Conservation (phyloP, 2,329 filamentous ascomycete genomes). For the Aspergillus niger region DNA sequence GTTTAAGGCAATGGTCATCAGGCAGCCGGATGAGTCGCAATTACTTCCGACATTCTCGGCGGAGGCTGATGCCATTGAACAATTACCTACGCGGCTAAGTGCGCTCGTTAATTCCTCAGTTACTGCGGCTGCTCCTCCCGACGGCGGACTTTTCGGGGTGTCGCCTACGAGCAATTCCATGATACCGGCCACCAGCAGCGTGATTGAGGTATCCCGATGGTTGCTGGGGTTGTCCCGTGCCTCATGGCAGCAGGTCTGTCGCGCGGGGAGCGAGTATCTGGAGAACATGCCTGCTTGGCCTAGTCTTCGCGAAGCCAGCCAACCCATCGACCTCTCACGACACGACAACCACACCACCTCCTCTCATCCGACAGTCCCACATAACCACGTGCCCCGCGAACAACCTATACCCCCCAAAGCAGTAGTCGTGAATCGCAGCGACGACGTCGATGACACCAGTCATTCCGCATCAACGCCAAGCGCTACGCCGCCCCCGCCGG, state of each 20-base stretch:
- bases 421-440: conserved; percentile 1
- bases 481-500: conserved; percentile 10
- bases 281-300: conserved; percentile 10
- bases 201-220: conserved; percentile 1
- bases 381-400: background rate
- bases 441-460: background rate
- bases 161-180: conserved; percentile 10
- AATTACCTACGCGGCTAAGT: conserved; percentile 11
- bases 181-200: conserved; percentile 2
- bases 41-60: conserved; percentile 25
- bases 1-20: conserved; percentile 34
- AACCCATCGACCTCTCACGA: conserved; percentile 1
- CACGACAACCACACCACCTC: background rate
- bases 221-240: conserved; percentile 18
- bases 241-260: conserved; percentile 40
- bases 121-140: conserved; percentile 10
- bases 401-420: background rate
- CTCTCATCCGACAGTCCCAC: background rate
- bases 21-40: conserved; percentile 30
- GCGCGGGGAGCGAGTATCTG: conserved; percentile 18
- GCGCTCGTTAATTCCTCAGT: conserved; percentile 17
- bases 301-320: background rate
- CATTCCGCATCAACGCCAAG: background rate
- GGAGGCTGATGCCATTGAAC: conserved; percentile 17
- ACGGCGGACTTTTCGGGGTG: conserved; percentile 1